Evolutionary conservation across 805 yeast genomes (phyloP), one percentile per base, ranked within the genome.

Genomic region (Metschnikowia hibisci): DNA sequence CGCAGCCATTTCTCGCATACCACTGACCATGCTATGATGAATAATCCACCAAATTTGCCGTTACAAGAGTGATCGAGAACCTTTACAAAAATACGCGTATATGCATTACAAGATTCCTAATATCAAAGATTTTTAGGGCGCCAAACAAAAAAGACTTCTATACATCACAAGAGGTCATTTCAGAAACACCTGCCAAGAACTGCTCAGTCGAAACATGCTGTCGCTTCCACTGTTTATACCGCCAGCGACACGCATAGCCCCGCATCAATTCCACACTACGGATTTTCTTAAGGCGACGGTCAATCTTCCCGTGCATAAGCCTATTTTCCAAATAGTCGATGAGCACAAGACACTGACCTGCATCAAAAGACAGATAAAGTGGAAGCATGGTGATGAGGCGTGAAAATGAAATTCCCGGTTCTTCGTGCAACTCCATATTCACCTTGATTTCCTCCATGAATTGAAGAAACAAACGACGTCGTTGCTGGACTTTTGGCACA

Each of bases 341-440:
- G 57, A 85, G 71, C 38, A 82, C 82, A 49, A 87, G 69, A 61
- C 95, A 87, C 49, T 81, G 82, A 38, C 84, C 80, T 15, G 87
- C 82, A 50, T 87, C 84, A 66, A 88, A 86, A 34, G 82, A 72
- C 2, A 84, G 78, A 62, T 87, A 88, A 36, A 87, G 69, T 0
- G 96, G 96, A 30, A 89, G 69, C 51, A 79, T 81, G 25, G 79
- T 62, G 30, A 90, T 61, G 13, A 87, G 57, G 40, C 80, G 69
- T 11, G 77, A 72, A 62, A 88, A 88, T 4, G 81, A 71, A 7
- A 88, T 75, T 1, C 85, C 86, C 0, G 74, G 74, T n/a, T 74
- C 79, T 13, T 75, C 70, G 38, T 75, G 70, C 15, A 81, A 67
- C 46, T 80, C 78, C 72, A 83, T 80, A 30, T 71, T 74, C 50